Percentiles rank a stretch among this genome's conserved stretches.
phyloP scores from a whole-genome alignment of 208 protist genomes.

The Trypanosoma theileri region DNA sequence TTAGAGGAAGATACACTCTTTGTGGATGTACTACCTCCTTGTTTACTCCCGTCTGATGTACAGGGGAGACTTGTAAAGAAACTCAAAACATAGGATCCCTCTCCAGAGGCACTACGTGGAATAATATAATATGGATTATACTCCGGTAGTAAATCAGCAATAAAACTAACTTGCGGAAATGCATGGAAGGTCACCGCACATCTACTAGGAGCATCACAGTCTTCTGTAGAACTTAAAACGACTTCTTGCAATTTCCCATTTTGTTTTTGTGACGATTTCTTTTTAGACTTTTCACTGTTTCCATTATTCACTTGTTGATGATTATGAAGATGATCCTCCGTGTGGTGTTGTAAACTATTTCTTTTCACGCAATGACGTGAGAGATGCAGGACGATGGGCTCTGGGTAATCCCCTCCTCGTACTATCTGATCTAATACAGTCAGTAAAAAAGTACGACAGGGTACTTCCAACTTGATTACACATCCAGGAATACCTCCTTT shows the following conservation, averaged over 20 bases:
- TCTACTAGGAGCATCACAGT: constrained; percentile 9
- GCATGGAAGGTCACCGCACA: background rate
- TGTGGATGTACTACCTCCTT: background rate
- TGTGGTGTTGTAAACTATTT: background rate
- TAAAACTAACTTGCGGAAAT: constrained; percentile 5
- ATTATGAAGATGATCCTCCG: background rate
- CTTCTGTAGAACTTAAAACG: constrained; percentile 1
- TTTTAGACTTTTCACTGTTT: background rate
- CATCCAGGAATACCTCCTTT: background rate
- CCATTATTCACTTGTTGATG: background rate
- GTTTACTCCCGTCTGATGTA: background rate
- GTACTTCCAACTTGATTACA: constrained; percentile 14
- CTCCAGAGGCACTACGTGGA: constrained; percentile 5
- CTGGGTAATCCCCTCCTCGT: background rate
- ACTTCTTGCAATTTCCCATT: constrained; percentile 6
- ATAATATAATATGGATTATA: constrained; percentile 24
- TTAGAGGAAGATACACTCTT: background rate
- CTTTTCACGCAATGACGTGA: background rate
- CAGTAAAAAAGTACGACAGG: background rate
- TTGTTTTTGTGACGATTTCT: background rate
- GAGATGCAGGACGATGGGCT: constrained; percentile 6
- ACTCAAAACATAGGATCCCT: constrained; percentile 5
- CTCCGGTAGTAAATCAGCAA: constrained; percentile 3
- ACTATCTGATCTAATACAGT: background rate
- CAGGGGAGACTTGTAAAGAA: constrained; percentile 18